Evolutionary conservation across 139 green algal genomes (phyloP).

Genomic region (Desmodesmus armatus): DNA sequence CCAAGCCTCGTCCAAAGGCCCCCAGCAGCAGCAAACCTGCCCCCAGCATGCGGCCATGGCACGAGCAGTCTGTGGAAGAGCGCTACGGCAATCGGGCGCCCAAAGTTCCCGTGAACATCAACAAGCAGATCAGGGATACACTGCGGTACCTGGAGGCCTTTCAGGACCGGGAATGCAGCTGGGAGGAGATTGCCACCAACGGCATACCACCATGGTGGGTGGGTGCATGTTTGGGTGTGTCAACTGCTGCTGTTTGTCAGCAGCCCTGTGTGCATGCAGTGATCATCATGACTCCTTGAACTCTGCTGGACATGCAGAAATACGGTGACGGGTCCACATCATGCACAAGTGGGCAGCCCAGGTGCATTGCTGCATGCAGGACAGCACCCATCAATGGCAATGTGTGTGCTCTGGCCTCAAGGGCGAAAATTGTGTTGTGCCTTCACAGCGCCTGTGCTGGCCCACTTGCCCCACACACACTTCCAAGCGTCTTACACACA

Average conservation of each 20-base stretch:
- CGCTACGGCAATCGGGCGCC: not conserved
- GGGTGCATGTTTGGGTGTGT: not conserved
- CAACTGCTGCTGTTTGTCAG: not conserved
- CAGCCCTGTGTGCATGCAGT: not conserved
- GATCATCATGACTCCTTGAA: no score
- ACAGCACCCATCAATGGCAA: no score
- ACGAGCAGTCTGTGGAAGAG: conserved; percentile 19
- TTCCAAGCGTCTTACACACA: no score
- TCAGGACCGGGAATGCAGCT: conserved; percentile 9
- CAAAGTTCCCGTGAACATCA: not conserved
- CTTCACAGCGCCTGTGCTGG: no score
- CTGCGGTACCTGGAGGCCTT: conserved; percentile 13
- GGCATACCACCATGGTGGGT: conserved; percentile 25
- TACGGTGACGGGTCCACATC: no score
- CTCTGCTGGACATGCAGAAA: no score
- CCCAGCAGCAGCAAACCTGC: not conserved
- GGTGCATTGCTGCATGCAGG: no score
- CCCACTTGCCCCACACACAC: no score
- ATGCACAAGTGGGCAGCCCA: no score
- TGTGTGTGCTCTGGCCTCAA: no score
- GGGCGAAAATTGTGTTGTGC: no score
- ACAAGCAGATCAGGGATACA: conserved; percentile 16
- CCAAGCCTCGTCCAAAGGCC: not conserved
- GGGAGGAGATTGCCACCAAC: conserved; percentile 21
- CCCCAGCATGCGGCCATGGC: conserved; percentile 7